Evolutionary conservation across 176 grass and related monocot genomes (phyloP).

Genomic region (Olyra latifolia): DNA sequence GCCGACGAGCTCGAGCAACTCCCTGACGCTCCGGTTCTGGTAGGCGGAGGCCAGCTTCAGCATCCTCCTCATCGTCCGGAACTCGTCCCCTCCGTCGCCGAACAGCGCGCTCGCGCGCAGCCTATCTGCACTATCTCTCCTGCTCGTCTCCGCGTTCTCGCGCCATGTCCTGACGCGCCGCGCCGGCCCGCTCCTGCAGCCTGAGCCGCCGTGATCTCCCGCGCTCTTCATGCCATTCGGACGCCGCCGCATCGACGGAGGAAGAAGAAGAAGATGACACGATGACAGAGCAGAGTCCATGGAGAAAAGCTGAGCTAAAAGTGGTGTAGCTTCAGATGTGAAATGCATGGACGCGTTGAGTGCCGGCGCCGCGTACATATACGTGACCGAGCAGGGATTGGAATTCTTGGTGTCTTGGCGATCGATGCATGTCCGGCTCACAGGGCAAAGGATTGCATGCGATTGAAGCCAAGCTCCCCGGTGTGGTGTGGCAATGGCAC

Average conservation of each 20-base stretch:
- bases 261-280: background rate
- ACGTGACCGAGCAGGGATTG: background rate
- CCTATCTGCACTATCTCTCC: background rate
- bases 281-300: constrained; percentile 30
- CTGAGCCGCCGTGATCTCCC: background rate
- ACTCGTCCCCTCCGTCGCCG: constrained; percentile 34
- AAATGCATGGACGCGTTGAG: background rate
- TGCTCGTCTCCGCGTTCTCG: background rate
- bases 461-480: constrained; percentile 37
- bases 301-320: background rate
- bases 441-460: constrained; percentile 77
- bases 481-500: background rate
- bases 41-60: constrained; percentile 67
- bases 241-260: background rate
- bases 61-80: constrained; percentile 47
- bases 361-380: constrained; percentile 9
- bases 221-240: background rate
- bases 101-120: constrained; percentile 23
- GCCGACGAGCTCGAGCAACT: constrained; percentile 45
- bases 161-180: background rate
- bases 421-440: constrained; percentile 11
- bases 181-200: background rate
- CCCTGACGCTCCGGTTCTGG: constrained; percentile 62
- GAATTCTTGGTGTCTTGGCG: constrained; percentile 28
- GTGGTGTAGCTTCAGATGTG: background rate